Base-by-base conservation (phyloP, 2,329 filamentous ascomycete species). In the Trichoderma sp. region DNA sequence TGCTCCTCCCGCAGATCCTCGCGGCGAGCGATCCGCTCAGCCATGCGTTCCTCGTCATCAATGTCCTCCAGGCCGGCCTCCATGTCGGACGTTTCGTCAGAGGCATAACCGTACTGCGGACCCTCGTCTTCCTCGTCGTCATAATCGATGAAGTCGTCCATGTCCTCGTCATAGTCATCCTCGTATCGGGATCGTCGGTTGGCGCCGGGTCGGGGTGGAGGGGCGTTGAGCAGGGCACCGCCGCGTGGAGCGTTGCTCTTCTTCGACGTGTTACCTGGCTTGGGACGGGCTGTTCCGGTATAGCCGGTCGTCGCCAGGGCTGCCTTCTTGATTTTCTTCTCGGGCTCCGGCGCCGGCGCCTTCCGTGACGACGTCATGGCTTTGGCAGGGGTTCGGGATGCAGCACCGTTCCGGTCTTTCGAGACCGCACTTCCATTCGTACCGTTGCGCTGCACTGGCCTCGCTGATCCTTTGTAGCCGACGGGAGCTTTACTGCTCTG, bases 1-100 rank as follows among this genome's bases (percentile, higher is more conserved):
- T 80, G 81, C 70, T 90, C 78, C 66, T 90, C 87, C 69, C 85
- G 80, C 19, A 84, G 80, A 70, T 93, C 91, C 73, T 93, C 91
- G 54, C 83, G 82, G 51, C 84, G 85, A 26, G 90, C 91, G 63
- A 83, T 80, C 34, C 79, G 76, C 66, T 88, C 83, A 2, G 90
- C 89, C 57, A 79, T 73, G 54, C 81, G 79, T 74, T 94, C 91
- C 74, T 94, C 91, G 43, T 83, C 79, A 67, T 92, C 89, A 60
- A 93, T 85, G 70, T 93, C 90, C 67, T 88, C 88, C 44, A 89
- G 74, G 41, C 89, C 90, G 2, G 89, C 91, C 74, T 93, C 90
- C 89, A 93, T 93, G 71, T 92, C 90, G 6, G 89, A 91, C 5
- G 88, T 90, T 6, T 74, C 86, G 63, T 90, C 89, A 0, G 86